Evolutionary conservation across 441 rosid genomes (phyloP), one percentile per base, ranked within the genome.

Genomic region (Theobroma grandiflorum): DNA sequence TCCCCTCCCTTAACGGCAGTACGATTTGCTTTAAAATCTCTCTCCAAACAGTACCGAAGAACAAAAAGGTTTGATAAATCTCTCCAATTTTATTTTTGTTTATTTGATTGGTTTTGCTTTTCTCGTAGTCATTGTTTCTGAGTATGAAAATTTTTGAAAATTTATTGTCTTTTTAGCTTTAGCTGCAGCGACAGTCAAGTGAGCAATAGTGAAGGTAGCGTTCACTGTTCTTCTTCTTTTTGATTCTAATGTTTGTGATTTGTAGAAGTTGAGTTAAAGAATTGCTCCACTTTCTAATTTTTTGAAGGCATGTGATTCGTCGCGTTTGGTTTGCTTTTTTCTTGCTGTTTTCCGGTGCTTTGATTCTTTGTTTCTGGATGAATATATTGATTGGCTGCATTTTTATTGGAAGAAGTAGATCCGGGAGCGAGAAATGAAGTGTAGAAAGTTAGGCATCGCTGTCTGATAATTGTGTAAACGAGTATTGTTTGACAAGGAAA

Each of bases 211-310:
- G 52, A 42, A 42, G 72, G 10, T 67, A 9, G 22, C 16, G 12
- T 20, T 42, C 20, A 11, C 45, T 42, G 49, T 65, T 66, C 10
- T 35, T 63, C 40, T 3, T 6, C 42, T 18, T 67, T 67, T 2
- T 26, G 45, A 45, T 18, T 65, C 42, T 2, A 42, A 20, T 31
- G n/a, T 15, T 8, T 70, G 22, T 31, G 74, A 31, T 70, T 70
- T 12, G 59, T 70, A 31, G 74, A 40, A 26, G 15, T 70, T 31
- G 59, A 49, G 59, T 16, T 49, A 42, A 49, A 70, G 8, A 33
- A 16, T 70, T 70, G 43, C 74, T 49, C 40, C 59, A 31, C 2
- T 70, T 70, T 70, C 40, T 31, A 49, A 50, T 49, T 26, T 69
- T 49, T 26, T 69, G 8, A 67, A 10, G 7, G 14, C 18, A 62